These are phyloP conservation scores for Aureobasidium pullulans DNA, from an alignment of 2,329 filamentous ascomycete genomes.

Conservation along the genomic window DNA sequence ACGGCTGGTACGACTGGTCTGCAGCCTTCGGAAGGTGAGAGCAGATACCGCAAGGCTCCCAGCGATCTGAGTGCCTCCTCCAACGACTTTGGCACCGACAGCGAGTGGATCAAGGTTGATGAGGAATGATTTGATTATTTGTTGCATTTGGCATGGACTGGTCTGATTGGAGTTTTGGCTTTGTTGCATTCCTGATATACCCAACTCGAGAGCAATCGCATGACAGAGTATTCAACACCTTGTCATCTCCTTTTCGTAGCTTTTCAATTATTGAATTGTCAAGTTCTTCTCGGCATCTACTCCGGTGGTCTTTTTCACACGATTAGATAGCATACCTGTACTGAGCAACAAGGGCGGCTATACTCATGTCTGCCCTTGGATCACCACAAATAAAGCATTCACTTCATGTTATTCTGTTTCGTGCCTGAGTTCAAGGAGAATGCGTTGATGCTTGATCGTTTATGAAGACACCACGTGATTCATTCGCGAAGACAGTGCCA, in stretches of 20 bases:
- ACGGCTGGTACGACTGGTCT: neutral
- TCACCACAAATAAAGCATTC: neutral
- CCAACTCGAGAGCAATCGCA: conserved; percentile 8
- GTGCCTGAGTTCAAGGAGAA: too few species aligned
- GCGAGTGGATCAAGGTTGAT: conserved; percentile 95
- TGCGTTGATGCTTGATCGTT: neutral
- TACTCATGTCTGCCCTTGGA: neutral
- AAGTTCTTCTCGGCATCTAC: neutral
- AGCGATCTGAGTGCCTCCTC: conserved; percentile 21
- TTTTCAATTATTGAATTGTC: neutral
- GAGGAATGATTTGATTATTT: conserved; percentile 44
- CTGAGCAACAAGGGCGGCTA: neutral
- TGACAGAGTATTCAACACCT: neutral
- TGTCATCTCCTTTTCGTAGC: neutral
- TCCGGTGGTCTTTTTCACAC: neutral
- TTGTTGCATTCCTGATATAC: conserved; percentile 12
- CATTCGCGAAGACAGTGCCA: neutral
- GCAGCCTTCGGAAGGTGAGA: neutral
- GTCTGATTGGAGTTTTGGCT: neutral
- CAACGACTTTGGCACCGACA: conserved; percentile 60
- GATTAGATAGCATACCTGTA: neutral
- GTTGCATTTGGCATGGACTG: neutral
- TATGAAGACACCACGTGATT: conserved; percentile 8
- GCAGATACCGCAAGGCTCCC: conserved; percentile 12
- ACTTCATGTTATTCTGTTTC: neutral